Base-by-base conservation (phyloP, 2,329 filamentous ascomycete genomes). In the Fonsecaea erecta region DNA sequence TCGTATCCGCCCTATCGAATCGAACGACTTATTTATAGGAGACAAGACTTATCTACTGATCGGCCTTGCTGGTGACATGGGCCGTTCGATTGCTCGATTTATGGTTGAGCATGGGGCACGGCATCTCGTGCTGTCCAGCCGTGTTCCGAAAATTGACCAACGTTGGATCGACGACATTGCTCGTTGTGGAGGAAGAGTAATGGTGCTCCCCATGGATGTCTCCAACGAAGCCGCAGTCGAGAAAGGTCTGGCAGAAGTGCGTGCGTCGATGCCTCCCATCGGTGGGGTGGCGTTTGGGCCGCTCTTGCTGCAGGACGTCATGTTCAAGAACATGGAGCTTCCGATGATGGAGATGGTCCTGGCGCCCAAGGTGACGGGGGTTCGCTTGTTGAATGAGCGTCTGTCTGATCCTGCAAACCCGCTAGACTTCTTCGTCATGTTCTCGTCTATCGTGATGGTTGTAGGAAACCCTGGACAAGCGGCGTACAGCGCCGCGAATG, bases 371-470 rank as follows among this genome's bases (percentile, higher is more conserved):
- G 71, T 75, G 16, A 14, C 66, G 1, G 60, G 68, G 0, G 72
- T 75, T 0, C 77, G 72, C 7, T 11, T 35, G 30, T 40, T 35
- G 16, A 55, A 55, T 11, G 30, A 35, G 16, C 53, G 34, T 26
- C 12, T 55, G 8, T 35, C 53, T 55, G 30, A 35, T 24, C 30
- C 53, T n/a, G 21, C 34, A 8, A 71, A 35, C 16, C 30, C 30
- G 2, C 71, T 82, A 8, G 80, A 81, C 59, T 82, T 82, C 68
- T 81, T 82, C 70, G 68, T 82, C 35, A 67, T 77, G 28, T 70
- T 81, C 5, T 79, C 78, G 0, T 82, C 79, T 0, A 69, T 77
- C 12, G 72, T 73, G 18, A 75, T 76, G 1, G 72, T 77, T 1
- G 59, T 77, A 40, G 74, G 76, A 8, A 72, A 73, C 48, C 63